phyloP scores from a whole-genome alignment of 2,329 filamentous ascomycete genomes.

The Colletotrichum magnum region DNA sequence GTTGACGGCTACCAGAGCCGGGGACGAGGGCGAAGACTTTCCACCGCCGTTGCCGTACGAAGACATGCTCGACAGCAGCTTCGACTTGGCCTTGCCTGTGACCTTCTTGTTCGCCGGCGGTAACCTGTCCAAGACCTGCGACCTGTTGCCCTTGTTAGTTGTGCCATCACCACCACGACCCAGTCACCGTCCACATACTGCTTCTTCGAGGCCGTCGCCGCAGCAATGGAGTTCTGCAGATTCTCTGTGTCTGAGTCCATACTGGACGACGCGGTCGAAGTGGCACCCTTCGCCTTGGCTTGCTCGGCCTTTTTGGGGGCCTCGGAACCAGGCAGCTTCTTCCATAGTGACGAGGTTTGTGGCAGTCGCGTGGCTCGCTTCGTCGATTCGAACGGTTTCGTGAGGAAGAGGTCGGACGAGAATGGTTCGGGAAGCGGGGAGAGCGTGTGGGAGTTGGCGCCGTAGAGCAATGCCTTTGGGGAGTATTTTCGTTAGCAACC shows the following conservation, averaged over 20 bases:
- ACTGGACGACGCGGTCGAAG: conserved; percentile 55
- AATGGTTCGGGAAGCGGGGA: conserved; percentile 59
- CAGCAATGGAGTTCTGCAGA: conserved; percentile 61
- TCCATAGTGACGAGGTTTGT: conserved; percentile 66
- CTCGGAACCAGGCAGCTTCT: conserved; percentile 46
- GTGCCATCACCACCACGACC: conserved; percentile 32
- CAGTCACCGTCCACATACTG: conserved; percentile 48
- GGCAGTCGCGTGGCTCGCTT: conserved; percentile 64
- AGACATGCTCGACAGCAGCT: conserved; percentile 56
- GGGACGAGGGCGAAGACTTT: conserved; percentile 66
- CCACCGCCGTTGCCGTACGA: conserved; percentile 50
- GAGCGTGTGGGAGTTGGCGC: conserved; percentile 64
- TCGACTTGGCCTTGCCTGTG: conserved; percentile 57
- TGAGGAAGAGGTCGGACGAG: conserved; percentile 70
- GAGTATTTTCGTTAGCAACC: conserved; percentile 21
- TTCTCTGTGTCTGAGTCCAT: conserved; percentile 65
- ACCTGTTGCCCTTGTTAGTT: conserved; percentile 51
- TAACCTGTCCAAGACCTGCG: conserved; percentile 50
- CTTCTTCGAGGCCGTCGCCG: conserved; percentile 59
- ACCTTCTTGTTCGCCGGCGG: conserved; percentile 51
- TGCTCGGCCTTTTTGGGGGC: conserved; percentile 50
- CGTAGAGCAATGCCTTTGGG: conserved; percentile 68
- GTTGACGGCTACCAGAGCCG: conserved; percentile 66
- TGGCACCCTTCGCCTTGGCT: conserved; percentile 48
- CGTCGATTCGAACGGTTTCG: conserved; percentile 63